Percentiles rank a stretch among this genome's conserved stretches.
These are phyloP conservation scores for Chlamydomonas asymmetrica DNA, from an alignment of 139 green algal genomes.

Conservation along the genomic window DNA sequence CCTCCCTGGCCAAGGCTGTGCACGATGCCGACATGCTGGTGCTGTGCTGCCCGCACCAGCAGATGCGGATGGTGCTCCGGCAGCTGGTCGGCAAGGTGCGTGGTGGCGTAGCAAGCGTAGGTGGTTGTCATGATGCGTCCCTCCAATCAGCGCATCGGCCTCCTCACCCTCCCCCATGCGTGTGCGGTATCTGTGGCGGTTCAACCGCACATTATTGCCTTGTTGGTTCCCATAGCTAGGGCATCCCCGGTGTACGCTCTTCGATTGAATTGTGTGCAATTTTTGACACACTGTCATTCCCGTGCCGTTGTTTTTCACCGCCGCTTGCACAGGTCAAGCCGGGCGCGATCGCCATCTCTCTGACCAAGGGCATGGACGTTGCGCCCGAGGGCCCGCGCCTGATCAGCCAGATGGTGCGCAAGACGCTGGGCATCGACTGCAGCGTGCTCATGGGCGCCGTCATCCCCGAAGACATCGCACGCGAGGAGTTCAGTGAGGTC, in stretches of 20 bases:
- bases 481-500: constrained; percentile 53
- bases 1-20: constrained; percentile 46
- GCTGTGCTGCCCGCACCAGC: constrained; percentile 67
- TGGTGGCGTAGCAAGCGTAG: no score
- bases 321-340: constrained; percentile 32
- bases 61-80: constrained; percentile 58
- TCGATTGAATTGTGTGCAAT: neutral
- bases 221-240: neutral
- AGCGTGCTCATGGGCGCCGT: constrained; percentile 77
- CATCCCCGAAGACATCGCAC: constrained; percentile 58
- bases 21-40: constrained; percentile 54
- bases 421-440: constrained; percentile 62
- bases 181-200: neutral
- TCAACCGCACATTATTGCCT: neutral
- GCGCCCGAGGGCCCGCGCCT: constrained; percentile 71
- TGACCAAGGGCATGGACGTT: constrained; percentile 68
- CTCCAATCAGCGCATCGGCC: no score
- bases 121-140: no score
- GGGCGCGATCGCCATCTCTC: constrained; percentile 53
- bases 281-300: neutral
- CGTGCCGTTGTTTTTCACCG: neutral
- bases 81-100: constrained; percentile 40
- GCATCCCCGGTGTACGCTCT: neutral
- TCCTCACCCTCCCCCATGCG: no score
- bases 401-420: constrained; percentile 65